phyloP scores from a whole-genome alignment of 1,284 basidiomycete genomes.

The Ceratobasidium sp. region DNA sequence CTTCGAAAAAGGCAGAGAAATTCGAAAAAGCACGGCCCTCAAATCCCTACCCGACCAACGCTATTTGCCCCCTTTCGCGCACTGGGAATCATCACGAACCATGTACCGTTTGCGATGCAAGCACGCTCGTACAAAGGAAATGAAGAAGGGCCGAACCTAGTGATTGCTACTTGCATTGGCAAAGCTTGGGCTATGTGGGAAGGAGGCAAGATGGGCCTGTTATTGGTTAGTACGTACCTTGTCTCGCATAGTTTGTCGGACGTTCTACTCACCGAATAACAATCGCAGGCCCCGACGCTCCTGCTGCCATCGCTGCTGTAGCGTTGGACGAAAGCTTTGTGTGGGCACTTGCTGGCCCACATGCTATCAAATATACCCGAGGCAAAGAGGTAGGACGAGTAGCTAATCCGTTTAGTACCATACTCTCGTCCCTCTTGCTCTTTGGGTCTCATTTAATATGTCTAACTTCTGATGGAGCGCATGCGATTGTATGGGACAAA shows the following conservation, averaged over 20 bases:
- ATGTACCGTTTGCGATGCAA: conserved; percentile 89
- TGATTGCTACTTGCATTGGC: conserved; percentile 89
- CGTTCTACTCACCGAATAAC: conserved; percentile 1
- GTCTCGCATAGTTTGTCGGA: conserved; percentile 34
- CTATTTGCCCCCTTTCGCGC: conserved; percentile 96
- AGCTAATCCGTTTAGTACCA: conserved; percentile 68
- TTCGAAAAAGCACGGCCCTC: background rate
- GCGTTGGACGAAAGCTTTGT: conserved; percentile 87
- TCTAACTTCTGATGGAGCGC: conserved; percentile 80
- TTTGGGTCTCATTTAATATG: conserved; percentile 84
- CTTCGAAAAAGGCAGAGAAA: conserved; percentile 33
- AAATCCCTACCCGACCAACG: background rate
- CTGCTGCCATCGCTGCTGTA: conserved; percentile 75
- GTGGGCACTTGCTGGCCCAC: conserved; percentile 77
- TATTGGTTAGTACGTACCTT: conserved; percentile 84
- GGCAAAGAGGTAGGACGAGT: conserved; percentile 74
- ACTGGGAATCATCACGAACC: conserved; percentile 90
- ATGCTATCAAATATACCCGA: conserved; percentile 80
- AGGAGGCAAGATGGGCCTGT: conserved; percentile 87
- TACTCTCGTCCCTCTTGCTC: conserved; percentile 69
- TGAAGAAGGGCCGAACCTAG: conserved; percentile 78
- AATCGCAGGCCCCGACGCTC: conserved; percentile 75
- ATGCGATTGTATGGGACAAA: conserved; percentile 83
- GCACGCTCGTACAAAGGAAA: conserved; percentile 87
- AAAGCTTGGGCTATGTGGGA: conserved; percentile 97